Conservation (phyloP, 371 early-diverging fungal genomes). For the Mucor saturninus region DNA sequence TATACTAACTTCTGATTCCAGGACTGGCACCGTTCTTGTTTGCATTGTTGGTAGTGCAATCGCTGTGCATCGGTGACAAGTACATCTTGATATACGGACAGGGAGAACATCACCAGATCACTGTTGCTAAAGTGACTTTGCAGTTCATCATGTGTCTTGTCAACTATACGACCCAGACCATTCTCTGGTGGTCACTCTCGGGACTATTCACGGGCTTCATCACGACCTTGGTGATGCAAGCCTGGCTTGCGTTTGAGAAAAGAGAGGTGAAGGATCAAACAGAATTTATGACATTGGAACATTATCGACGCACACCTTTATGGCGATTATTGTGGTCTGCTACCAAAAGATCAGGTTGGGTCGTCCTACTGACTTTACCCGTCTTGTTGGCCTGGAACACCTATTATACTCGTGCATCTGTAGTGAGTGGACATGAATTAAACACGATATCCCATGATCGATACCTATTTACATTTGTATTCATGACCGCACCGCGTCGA, state of each 20-base stretch:
- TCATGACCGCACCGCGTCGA: constrained; percentile 67
- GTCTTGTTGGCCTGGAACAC: constrained; percentile 46
- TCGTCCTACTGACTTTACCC: constrained; percentile 37
- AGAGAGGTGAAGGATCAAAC: constrained; percentile 37
- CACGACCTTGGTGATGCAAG: constrained; percentile 31
- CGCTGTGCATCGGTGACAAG: constrained; percentile 57
- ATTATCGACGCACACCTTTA: constrained; percentile 42
- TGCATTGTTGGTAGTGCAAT: constrained; percentile 60
- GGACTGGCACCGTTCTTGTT: constrained; percentile 65
- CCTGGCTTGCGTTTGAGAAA: constrained; percentile 16
- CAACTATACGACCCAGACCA: constrained; percentile 45
- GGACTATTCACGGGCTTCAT: constrained; percentile 47
- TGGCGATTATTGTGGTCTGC: constrained; percentile 46
- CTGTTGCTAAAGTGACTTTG: constrained; percentile 37
- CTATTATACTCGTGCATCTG: constrained; percentile 41
- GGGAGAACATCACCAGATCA: constrained; percentile 30
- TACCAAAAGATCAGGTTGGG: constrained; percentile 28
- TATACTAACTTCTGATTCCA: constrained; percentile 14
- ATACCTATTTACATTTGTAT: constrained; percentile 57
- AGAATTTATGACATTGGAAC: constrained; percentile 37
- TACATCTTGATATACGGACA: constrained; percentile 54
- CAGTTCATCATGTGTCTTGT: constrained; percentile 49
- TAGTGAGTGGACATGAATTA: constrained; percentile 39
- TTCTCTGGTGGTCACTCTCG: constrained; percentile 56
- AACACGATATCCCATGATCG: constrained; percentile 43